phyloP scores from a whole-genome alignment of 371 early-diverging fungal species.

The Mortierella sp. region DNA sequence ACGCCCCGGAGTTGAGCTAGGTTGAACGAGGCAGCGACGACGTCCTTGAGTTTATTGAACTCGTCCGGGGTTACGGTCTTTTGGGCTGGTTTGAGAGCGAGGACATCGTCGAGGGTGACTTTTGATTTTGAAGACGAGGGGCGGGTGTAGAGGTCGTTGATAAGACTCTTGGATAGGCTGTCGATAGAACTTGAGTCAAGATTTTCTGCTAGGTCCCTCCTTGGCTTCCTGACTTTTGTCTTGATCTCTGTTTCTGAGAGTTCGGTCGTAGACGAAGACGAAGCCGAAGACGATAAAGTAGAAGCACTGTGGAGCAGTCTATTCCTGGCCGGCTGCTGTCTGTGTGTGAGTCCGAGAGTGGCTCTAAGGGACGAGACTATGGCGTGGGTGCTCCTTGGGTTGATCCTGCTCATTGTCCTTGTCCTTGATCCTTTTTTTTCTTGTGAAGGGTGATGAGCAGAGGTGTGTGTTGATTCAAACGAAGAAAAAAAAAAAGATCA shows the following conservation, averaged over 20 bases:
- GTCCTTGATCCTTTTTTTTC: background rate
- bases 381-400: constrained; percentile 26
- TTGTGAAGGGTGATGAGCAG: background rate
- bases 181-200: constrained; percentile 31
- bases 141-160: constrained; percentile 27
- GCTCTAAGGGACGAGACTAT: constrained; percentile 23
- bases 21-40: constrained; percentile 40
- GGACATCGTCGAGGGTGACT: constrained; percentile 41
- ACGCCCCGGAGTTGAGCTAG: constrained; percentile 38
- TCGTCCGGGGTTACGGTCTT: constrained; percentile 29
- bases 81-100: constrained; percentile 38
- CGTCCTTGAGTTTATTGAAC: constrained; percentile 45
- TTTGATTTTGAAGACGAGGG: constrained; percentile 20
- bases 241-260: background rate
- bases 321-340: background rate
- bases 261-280: background rate
- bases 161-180: constrained; percentile 29
- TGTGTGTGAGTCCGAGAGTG: background rate
- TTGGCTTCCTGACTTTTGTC: background rate
- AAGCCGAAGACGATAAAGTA: background rate
- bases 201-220: background rate
- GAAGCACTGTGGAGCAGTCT: constrained; percentile 4
- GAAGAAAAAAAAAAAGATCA: constrained; percentile 2
- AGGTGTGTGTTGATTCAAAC: background rate
- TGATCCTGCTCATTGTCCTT: constrained; percentile 40